These are phyloP conservation scores for Arabidopsis thaliana DNA, from an alignment of 345 rosid genomes.

Conservation along the genomic window TAIR10.1 NC_003070.9:19960001-19960500, in stretches of 20 bases:
- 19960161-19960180: slow-evolving; percentile 66
- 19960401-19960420: slow-evolving; percentile 70
- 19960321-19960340: not conserved
- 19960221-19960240: slow-evolving; percentile 69
- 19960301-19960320: slow-evolving; percentile 61
- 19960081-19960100: slow-evolving; percentile 68
- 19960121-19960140: slow-evolving; percentile 95
- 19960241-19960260: slow-evolving; percentile 76
- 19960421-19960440: slow-evolving; percentile 70
- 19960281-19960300: slow-evolving; percentile 72
- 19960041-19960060: slow-evolving; percentile 51
- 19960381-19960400: slow-evolving; percentile 45
- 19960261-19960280: slow-evolving; percentile 85
- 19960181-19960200: slow-evolving; percentile 86
- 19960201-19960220: slow-evolving; percentile 49
- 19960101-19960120: slow-evolving; percentile 74
- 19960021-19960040: slow-evolving; percentile 51
- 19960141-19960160: slow-evolving; percentile 86
- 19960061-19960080: slow-evolving; percentile 49
- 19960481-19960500: slow-evolving; percentile 66
- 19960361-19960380: slow-evolving; percentile 9
- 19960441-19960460: slow-evolving; percentile 73
- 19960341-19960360: slow-evolving; percentile 1
- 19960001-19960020: slow-evolving; percentile 52
- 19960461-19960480: slow-evolving; percentile 55